Percentiles rank a stretch among this genome's conserved stretches.
phyloP scores from a whole-genome alignment of 495 filamentous ascomycete species.

The Daldinia bambusicola region DNA sequence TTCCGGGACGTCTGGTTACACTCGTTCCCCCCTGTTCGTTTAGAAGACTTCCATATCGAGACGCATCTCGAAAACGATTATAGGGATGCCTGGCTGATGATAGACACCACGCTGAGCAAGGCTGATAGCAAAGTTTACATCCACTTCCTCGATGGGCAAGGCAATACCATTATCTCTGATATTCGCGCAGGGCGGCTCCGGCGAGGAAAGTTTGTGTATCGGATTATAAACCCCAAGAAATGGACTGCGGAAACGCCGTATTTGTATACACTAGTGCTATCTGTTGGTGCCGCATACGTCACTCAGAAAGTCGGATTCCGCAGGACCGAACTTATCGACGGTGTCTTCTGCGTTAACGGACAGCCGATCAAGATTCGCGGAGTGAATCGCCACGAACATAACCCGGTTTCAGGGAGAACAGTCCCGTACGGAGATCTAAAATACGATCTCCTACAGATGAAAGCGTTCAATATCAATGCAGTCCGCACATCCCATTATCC shows the following conservation, averaged over 20 bases:
- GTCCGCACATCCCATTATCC: slow-evolving; percentile 73
- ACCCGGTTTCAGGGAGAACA: slow-evolving; percentile 67
- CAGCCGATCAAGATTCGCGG: slow-evolving; percentile 68
- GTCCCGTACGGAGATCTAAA: slow-evolving; percentile 66
- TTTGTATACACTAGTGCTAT: slow-evolving; percentile 64
- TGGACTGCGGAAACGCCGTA: slow-evolving; percentile 79
- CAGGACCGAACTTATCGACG: slow-evolving; percentile 63
- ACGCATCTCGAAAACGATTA: slow-evolving; percentile 68
- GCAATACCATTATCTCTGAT: slow-evolving; percentile 38
- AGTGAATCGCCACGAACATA: slow-evolving; percentile 76
- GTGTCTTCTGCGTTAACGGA: slow-evolving; percentile 70
- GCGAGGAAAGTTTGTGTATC: slow-evolving; percentile 42
- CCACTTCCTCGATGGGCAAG: slow-evolving; percentile 51
- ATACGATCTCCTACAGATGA: slow-evolving; percentile 72
- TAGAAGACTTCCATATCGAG: slow-evolving; percentile 69
- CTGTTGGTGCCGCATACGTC: slow-evolving; percentile 51
- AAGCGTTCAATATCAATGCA: slow-evolving; percentile 73
- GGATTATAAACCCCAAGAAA: slow-evolving; percentile 60
- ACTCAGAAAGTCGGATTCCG: slow-evolving; percentile 71
- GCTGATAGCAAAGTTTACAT: slow-evolving; percentile 41
- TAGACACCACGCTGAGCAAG: slow-evolving; percentile 57
- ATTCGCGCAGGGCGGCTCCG: slow-evolving; percentile 26
- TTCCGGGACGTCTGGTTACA: slow-evolving; percentile 76
- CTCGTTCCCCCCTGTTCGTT: slow-evolving; percentile 65
- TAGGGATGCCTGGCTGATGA: slow-evolving; percentile 61